A percentile compares a stretch with the other conserved stretches of the same genome.
Conservation (phyloP, 2,329 filamentous ascomycete species). For the Colletotrichum spaethianum region DNA sequence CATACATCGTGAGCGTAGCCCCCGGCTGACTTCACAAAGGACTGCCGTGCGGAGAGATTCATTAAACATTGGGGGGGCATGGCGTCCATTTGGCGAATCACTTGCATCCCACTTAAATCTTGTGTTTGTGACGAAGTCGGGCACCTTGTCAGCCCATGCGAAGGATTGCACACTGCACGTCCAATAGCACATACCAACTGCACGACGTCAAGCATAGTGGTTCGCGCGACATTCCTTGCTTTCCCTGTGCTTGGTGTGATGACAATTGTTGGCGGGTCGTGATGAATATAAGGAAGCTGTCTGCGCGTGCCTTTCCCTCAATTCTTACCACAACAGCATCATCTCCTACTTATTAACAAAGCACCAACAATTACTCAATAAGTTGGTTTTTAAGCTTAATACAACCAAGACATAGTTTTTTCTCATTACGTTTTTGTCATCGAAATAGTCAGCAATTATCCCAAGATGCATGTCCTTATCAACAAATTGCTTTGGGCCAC, state of each 20-base stretch:
- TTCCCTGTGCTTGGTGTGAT: background rate
- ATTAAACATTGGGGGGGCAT: background rate
- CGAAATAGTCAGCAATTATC: background rate
- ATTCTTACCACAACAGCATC: background rate
- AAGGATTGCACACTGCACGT: constrained; percentile 1
- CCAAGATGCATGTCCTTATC: constrained; percentile 1
- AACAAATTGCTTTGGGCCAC: background rate
- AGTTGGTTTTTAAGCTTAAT: no score
- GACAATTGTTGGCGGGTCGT: background rate
- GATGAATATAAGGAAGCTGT: background rate
- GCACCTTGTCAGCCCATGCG: constrained; percentile 11
- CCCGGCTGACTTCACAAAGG: constrained; percentile 3
- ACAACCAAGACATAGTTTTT: background rate
- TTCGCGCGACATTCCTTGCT: background rate
- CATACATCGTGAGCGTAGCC: constrained; percentile 12
- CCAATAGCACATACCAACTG: constrained; percentile 17
- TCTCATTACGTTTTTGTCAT: background rate
- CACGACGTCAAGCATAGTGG: background rate
- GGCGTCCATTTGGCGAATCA: constrained; percentile 21
- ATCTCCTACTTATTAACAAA: background rate
- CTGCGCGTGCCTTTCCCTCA: background rate
- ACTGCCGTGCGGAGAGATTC: background rate
- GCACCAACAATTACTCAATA: background rate
- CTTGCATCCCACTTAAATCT: background rate
- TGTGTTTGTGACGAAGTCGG: background rate